Evolutionary conservation across 768 basidiomycete genomes (phyloP), one percentile per base, ranked within the genome.

Genomic region (Xerocomellus dryophilus): DNA sequence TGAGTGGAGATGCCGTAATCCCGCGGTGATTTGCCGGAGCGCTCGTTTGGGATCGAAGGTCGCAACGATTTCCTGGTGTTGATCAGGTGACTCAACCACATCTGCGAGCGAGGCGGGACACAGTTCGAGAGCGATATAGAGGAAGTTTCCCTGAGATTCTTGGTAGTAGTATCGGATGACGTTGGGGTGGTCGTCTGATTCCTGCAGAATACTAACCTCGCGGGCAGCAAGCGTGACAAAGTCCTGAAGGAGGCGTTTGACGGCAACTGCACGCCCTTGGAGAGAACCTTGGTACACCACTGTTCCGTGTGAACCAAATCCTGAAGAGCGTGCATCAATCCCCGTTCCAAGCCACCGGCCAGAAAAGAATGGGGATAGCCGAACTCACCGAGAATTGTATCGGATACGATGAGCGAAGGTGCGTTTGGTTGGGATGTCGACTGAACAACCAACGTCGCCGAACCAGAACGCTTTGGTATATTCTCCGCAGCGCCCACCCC

Each of bases 111-210:
- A 91, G 2, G 89, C 90, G 0, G 92, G 93, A 66, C 93, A 94
- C 5, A 98, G 79, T 65, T 99, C 97, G 40, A 99, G 85, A 3
- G 97, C 97, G 58, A 99, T 98, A 72, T 96, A 98, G 10, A 98
- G 83, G 77, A 98, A 98, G 64, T 90, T 93, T 20, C 85, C 85
- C 27, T 90, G 89, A 4, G 88, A 78, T 75, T 98, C 96, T 76
- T 98, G 94, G 72, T 93, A 98, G 72, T 94, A 99, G 68, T 99
- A 97, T 27, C 93, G 88, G 62, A 98, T 95, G 69, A 99, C 97
- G 73, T 99, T 98, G 17, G 93, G 93, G 64, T 99, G 97, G 68
- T 96, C 93, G 76, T 99, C 97, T 43, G 91, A 90, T 68, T 97
- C 94, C 74, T 98, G 94, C 9, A 99, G 80, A 38, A 99, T 84